These are phyloP conservation scores for Neonectria faginata DNA, from an alignment of 2,329 filamentous ascomycete species.

Conservation along the genomic window DNA sequence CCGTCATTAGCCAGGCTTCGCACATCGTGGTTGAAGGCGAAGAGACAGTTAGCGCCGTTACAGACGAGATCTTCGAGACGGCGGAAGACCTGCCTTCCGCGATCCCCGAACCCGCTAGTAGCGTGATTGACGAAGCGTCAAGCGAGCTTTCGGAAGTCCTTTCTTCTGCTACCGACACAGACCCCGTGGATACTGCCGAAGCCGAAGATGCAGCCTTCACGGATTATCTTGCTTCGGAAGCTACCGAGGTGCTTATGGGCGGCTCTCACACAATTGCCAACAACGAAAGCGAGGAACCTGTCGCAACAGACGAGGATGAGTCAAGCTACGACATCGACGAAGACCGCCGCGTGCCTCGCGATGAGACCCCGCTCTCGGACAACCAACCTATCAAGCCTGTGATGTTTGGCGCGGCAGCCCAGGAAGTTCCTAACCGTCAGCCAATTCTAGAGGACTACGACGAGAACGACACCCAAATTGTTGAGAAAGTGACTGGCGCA, in stretches of 20 bases:
- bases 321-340: conserved; percentile 45
- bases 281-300: conserved; percentile 46
- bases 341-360: conserved; percentile 36
- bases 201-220: conserved; percentile 36
- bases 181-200: conserved; percentile 29
- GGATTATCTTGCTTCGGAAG: conserved; percentile 42
- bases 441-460: conserved; percentile 64
- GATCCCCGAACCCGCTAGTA: conserved; percentile 40
- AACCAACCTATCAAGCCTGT: conserved; percentile 58
- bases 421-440: conserved; percentile 60
- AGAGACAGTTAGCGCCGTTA: conserved; percentile 30
- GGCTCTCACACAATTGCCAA: conserved; percentile 40
- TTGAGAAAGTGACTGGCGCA: conserved; percentile 55
- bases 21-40: conserved; percentile 29
- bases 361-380: conserved; percentile 42
- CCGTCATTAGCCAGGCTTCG: conserved; percentile 33
- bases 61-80: conserved; percentile 33
- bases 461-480: conserved; percentile 41
- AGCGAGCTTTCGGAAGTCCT: conserved; percentile 39
- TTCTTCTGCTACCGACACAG: conserved; percentile 32
- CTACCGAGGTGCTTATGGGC: conserved; percentile 43
- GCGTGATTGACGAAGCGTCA: conserved; percentile 34
- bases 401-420: conserved; percentile 63
- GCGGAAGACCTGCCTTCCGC: conserved; percentile 32
- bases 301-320: conserved; percentile 42